These are phyloP conservation scores for Theileria annulata DNA, from an alignment of 169 alveolate species.

Conservation along the genomic window DNA sequence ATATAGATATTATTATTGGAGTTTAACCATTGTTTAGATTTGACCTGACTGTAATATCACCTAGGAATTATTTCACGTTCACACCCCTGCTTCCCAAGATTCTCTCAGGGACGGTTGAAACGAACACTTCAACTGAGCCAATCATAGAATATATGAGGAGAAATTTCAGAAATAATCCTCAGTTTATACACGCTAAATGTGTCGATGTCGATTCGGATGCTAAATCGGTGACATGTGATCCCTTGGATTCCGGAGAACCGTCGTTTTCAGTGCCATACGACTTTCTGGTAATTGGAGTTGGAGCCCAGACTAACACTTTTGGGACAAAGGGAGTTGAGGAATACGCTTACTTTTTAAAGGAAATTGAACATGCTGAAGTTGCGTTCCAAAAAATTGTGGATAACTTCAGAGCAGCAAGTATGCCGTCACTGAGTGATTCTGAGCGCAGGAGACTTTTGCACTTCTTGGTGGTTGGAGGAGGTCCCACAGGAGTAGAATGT, in stretches of 20 bases:
- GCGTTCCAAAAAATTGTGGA: constrained; percentile 57
- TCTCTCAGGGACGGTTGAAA: constrained; percentile 64
- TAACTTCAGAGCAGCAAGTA: constrained; percentile 59
- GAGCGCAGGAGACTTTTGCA: constrained; percentile 56
- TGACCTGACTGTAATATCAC: constrained; percentile 73
- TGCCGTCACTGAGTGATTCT: constrained; percentile 44
- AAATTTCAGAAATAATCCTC: constrained; percentile 16
- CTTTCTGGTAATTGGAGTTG: constrained; percentile 72
- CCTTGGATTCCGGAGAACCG: constrained; percentile 31
- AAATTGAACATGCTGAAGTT: constrained; percentile 67
- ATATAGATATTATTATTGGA: background rate
- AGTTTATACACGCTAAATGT: constrained; percentile 55
- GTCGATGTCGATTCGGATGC: constrained; percentile 54
- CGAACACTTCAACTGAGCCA: constrained; percentile 68
- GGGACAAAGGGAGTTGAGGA: constrained; percentile 75
- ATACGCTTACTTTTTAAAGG: constrained; percentile 74
- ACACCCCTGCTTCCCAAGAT: constrained; percentile 77
- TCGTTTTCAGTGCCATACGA: constrained; percentile 58
- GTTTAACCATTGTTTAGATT: constrained; percentile 28
- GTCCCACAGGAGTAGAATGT: constrained; percentile 79
- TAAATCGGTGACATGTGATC: constrained; percentile 49
- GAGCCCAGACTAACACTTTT: constrained; percentile 75
- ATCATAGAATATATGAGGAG: constrained; percentile 44
- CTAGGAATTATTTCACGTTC: constrained; percentile 76
- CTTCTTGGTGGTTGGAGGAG: constrained; percentile 77